Base-by-base conservation (phyloP, 164 flowering plant genomes). In the Santalum album region DNA sequence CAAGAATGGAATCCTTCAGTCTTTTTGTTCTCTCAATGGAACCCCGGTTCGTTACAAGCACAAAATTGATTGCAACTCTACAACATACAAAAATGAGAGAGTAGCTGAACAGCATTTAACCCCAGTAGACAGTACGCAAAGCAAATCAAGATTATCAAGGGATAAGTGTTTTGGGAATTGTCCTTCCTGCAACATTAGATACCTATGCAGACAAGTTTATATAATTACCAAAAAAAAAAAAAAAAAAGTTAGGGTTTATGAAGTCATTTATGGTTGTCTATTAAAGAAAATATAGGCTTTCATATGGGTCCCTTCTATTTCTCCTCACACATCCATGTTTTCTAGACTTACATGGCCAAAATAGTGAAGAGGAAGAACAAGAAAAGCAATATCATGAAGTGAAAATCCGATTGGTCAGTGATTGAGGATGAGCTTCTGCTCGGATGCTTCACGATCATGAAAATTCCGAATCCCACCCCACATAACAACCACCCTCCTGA, bases 261-360 rank as follows among this genome's bases (percentile, higher is more conserved):
- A n/a, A n/a, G n/a, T n/a, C n/a, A n/a, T n/a, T n/a, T n/a, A n/a
- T n/a, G n/a, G n/a, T n/a, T n/a, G n/a, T n/a, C n/a, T n/a, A n/a
- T n/a, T n/a, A n/a, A n/a, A n/a, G n/a, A n/a, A n/a, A n/a, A n/a
- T n/a, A n/a, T n/a, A n/a, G n/a, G n/a, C n/a, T n/a, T n/a, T n/a
- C n/a, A n/a, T n/a, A n/a, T n/a, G n/a, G n/a, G n/a, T n/a, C n/a
- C n/a, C n/a, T n/a, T n/a, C n/a, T n/a, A n/a, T n/a, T n/a, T n/a
- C n/a, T n/a, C n/a, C n/a, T n/a, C n/a, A n/a, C n/a, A n/a, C n/a
- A n/a, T n/a, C n/a, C n/a, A n/a, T n/a, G n/a, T n/a, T 3, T 9
- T n/a, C 23, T 46, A 18, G 0, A 60, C 84, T 80, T 76, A 80
- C 90, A 80, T 59, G 72, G 72, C 79, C 16, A 80, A 63, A 14